phyloP scores from a whole-genome alignment of 768 basidiomycete species.

The Russula virescens region DNA sequence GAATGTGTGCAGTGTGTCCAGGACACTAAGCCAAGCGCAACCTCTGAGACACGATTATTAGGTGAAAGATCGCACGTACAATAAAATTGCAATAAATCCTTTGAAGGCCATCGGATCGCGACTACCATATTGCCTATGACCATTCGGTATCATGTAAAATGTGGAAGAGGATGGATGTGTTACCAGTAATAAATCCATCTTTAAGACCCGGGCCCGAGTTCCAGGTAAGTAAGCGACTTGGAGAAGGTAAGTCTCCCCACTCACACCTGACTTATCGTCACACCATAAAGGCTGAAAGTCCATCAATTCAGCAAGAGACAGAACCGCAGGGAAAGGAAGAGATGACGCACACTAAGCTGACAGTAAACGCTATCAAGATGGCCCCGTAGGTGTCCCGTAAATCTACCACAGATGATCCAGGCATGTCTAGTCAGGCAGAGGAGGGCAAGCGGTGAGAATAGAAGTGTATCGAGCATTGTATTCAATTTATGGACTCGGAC shows the following conservation, averaged over 20 bases:
- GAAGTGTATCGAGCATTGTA: no score
- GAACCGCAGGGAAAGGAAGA: neutral
- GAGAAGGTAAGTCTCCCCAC: neutral
- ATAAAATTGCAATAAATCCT: neutral
- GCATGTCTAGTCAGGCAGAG: neutral
- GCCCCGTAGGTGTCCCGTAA: slow-evolving; percentile 6
- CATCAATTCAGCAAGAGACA: neutral
- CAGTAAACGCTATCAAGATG: neutral
- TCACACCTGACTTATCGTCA: slow-evolving; percentile 9
- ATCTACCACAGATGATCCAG: neutral
- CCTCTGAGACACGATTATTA: neutral
- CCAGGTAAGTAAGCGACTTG: neutral
- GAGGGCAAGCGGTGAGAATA: no score
- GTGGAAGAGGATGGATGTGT: neutral
- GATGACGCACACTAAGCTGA: slow-evolving; percentile 2
- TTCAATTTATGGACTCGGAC: no score
- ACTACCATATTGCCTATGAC: neutral
- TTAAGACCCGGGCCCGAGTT: neutral
- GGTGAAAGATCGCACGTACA: neutral
- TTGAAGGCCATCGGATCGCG: neutral
- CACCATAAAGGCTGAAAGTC: neutral
- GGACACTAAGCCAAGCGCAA: slow-evolving; percentile 27
- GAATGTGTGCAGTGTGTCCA: slow-evolving; percentile 42
- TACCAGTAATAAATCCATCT: slow-evolving; percentile 11
- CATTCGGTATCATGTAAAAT: neutral